Evolutionary conservation across 2,329 filamentous ascomycete species (phyloP).

Genomic region (Microcyclospora pomicola): DNA sequence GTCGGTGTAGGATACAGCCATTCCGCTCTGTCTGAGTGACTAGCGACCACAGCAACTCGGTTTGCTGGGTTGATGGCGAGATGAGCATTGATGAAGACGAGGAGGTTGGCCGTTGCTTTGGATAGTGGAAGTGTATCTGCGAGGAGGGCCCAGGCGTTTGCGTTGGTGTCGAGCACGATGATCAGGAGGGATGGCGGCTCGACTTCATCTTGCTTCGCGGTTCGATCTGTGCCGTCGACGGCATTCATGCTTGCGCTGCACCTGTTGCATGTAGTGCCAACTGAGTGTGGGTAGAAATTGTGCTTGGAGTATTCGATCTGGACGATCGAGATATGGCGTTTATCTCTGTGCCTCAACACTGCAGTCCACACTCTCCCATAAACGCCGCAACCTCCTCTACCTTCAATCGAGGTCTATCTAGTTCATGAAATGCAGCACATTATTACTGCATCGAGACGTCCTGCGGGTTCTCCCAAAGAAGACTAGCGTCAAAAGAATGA

Average conservation of each 20-base stretch:
- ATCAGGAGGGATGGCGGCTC: conserved; percentile 68
- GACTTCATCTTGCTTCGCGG: conserved; percentile 19
- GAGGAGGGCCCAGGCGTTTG: conserved; percentile 79
- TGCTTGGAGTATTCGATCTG: no score
- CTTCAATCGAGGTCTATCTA: no score
- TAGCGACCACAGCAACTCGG: conserved; percentile 80
- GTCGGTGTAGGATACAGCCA: conserved; percentile 68
- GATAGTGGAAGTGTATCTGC: conserved; percentile 62
- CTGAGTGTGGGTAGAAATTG: no score
- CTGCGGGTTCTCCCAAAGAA: no score
- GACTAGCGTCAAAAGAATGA: conserved; percentile 1
- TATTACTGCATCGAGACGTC: no score
- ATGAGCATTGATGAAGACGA: conserved; percentile 95
- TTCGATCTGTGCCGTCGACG: conserved; percentile 44
- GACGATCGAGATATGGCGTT: no score
- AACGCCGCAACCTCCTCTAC: no score
- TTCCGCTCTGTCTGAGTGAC: conserved; percentile 69
- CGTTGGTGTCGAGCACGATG: conserved; percentile 91
- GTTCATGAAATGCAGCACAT: no score
- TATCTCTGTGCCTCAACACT: no score
- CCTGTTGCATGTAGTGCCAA: background rate
- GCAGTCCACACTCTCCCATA: no score
- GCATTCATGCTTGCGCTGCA: conserved; percentile 41
- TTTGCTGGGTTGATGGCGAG: conserved; percentile 88
- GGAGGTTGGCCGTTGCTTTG: conserved; percentile 71